phyloP scores from a whole-genome alignment of 2,329 filamentous ascomycete genomes.

The Byssochlamys sp. region DNA sequence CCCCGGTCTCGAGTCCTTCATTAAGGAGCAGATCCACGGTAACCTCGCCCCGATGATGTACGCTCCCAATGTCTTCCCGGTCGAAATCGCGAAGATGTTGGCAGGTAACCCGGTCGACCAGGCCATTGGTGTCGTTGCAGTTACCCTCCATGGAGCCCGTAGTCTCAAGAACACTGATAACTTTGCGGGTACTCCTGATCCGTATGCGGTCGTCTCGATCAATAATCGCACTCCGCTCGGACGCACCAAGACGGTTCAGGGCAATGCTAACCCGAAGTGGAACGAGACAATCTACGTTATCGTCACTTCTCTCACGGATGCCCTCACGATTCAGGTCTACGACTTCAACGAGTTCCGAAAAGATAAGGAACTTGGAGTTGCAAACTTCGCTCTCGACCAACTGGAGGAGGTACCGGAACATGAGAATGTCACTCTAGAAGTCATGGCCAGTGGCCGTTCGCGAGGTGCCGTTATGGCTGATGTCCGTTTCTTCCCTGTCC shows the following conservation, averaged over 20 bases:
- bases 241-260: constrained; percentile 76
- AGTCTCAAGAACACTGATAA: constrained; percentile 93
- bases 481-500: constrained; percentile 87
- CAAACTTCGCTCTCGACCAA: constrained; percentile 74
- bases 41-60: constrained; percentile 98
- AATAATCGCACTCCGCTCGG: constrained; percentile 74
- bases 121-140: constrained; percentile 83
- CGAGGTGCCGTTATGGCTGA: constrained; percentile 73
- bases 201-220: constrained; percentile 75
- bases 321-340: constrained; percentile 72
- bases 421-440: constrained; percentile 76
- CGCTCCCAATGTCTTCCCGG: constrained; percentile 90
- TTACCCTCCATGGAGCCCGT: constrained; percentile 82
- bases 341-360: constrained; percentile 96
- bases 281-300: constrained; percentile 96
- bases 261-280: constrained; percentile 82
- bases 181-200: constrained; percentile 83
- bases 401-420: constrained; percentile 67
- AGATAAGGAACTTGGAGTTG: constrained; percentile 84
- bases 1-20: constrained; percentile 84
- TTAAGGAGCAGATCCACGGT: constrained; percentile 89
- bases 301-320: constrained; percentile 79
- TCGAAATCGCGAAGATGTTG: constrained; percentile 97
- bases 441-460: constrained; percentile 72
- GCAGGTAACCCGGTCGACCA: constrained; percentile 88